Evolutionary conservation across 1,284 basidiomycete species (phyloP).

Genomic region (Marasmius oreades): DNA sequence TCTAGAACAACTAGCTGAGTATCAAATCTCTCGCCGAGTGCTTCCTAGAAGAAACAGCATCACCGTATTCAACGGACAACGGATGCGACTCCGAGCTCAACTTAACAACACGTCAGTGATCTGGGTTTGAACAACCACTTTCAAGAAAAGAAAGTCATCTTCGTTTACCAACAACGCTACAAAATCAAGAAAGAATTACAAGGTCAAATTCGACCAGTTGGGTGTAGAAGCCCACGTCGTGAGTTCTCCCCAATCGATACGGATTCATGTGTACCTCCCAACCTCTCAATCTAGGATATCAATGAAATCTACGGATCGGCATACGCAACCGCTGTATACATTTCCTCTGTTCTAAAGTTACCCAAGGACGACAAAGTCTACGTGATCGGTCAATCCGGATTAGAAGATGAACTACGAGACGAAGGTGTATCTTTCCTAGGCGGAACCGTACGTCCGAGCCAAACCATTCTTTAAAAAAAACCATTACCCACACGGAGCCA

Average conservation of each 20-base stretch:
- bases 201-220: conserved; percentile 87
- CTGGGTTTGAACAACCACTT: too few relatives aligned
- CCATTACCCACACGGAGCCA: too few relatives aligned
- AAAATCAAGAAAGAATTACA: conserved; percentile 85
- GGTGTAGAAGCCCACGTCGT: conserved; percentile 86
- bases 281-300: conserved; percentile 12
- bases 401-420: conserved; percentile 88
- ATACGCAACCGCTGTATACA: conserved; percentile 90
- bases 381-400: conserved; percentile 88
- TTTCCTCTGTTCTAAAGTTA: conserved; percentile 86
- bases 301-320: conserved; percentile 92
- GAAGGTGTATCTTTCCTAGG: conserved; percentile 83
- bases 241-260: conserved; percentile 33
- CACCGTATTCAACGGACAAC: too few relatives aligned
- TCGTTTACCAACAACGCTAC: conserved; percentile 99
- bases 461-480: too few relatives aligned
- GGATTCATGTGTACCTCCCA: too few relatives aligned
- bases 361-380: conserved; percentile 94
- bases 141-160: conserved; percentile 90
- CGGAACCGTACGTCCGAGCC: conserved; percentile 81
- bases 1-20: too few relatives aligned
- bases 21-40: too few relatives aligned
- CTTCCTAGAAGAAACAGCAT: too few relatives aligned
- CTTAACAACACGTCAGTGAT: too few relatives aligned
- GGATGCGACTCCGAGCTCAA: too few relatives aligned